These are phyloP conservation scores for Pythium oligandrum DNA, from an alignment of 352 stramenopile genomes.

Conservation along the genomic window DNA sequence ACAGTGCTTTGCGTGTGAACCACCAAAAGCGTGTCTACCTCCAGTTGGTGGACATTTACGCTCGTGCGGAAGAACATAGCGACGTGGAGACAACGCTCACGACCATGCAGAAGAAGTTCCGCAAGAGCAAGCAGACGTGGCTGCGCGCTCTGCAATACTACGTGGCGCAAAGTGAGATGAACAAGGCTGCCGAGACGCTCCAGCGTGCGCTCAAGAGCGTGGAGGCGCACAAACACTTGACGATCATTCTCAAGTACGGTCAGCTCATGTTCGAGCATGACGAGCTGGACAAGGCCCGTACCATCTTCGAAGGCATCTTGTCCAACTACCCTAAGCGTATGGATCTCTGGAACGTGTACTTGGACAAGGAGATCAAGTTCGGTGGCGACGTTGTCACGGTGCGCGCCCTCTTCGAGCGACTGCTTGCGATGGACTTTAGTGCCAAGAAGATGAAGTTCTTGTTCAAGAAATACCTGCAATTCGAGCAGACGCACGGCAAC, in stretches of 20 bases:
- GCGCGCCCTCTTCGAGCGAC: constrained; percentile 86
- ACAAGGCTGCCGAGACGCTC: constrained; percentile 82
- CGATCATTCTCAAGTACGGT: constrained; percentile 94
- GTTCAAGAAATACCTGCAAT: constrained; percentile 96
- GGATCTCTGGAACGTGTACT: constrained; percentile 95
- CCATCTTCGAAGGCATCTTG: constrained; percentile 94
- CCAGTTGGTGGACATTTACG: constrained; percentile 92
- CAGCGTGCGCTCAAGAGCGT: constrained; percentile 92
- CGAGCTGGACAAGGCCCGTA: constrained; percentile 91
- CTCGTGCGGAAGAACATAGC: constrained; percentile 51
- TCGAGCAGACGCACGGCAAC: constrained; percentile 92
- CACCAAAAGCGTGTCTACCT: constrained; percentile 95
- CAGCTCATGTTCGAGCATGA: constrained; percentile 94
- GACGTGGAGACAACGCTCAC: constrained; percentile 71
- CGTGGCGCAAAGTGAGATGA: constrained; percentile 58
- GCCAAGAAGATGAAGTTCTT: constrained; percentile 98
- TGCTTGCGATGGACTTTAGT: constrained; percentile 93
- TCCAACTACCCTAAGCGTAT: constrained; percentile 94
- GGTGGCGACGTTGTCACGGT: constrained; percentile 75
- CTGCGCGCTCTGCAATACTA: constrained; percentile 84
- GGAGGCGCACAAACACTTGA: constrained; percentile 92
- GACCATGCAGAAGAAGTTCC: constrained; percentile 92
- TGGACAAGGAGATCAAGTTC: constrained; percentile 97
- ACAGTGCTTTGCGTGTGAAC: constrained; percentile 90
- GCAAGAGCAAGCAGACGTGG: constrained; percentile 89